Percentiles rank a stretch among this genome's conserved stretches.
Conservation (phyloP, 169 alveolate genomes). For the Plasmodium yoelii region DNA sequence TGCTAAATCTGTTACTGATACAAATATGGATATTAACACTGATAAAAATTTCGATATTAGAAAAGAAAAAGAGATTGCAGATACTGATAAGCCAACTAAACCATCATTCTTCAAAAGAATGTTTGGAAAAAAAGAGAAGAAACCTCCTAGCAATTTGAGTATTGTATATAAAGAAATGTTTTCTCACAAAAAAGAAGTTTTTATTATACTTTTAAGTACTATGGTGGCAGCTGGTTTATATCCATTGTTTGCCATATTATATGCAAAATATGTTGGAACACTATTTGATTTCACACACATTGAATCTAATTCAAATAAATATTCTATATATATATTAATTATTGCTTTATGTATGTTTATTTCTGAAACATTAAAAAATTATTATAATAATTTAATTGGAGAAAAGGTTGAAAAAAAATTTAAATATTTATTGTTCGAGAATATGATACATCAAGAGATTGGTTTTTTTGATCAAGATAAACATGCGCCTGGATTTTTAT, state of each 20-base stretch:
- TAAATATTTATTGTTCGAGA: constrained; percentile 49
- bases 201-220: constrained; percentile 25
- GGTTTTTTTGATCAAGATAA: constrained; percentile 71
- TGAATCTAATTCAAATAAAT: constrained; percentile 34
- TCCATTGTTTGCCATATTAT: constrained; percentile 62
- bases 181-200: constrained; percentile 37
- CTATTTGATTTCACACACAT: constrained; percentile 47
- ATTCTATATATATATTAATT: constrained; percentile 37
- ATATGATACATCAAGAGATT: constrained; percentile 74
- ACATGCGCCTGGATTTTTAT: constrained; percentile 52
- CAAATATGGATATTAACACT: background rate
- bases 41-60: background rate
- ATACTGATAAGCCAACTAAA: background rate
- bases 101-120: constrained; percentile 28
- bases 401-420: constrained; percentile 60
- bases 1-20: constrained; percentile 1
- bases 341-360: constrained; percentile 65
- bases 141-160: constrained; percentile 30
- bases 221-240: constrained; percentile 74
- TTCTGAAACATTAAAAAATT: constrained; percentile 61
- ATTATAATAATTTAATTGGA: constrained; percentile 63
- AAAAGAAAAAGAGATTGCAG: background rate
- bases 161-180: constrained; percentile 64
- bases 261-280: constrained; percentile 46
- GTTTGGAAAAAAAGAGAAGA: constrained; percentile 32